Percentiles rank a stretch among this genome's conserved stretches.
Conservation (phyloP, 805 yeast genomes). For the Metschnikowia lachancei region DNA sequence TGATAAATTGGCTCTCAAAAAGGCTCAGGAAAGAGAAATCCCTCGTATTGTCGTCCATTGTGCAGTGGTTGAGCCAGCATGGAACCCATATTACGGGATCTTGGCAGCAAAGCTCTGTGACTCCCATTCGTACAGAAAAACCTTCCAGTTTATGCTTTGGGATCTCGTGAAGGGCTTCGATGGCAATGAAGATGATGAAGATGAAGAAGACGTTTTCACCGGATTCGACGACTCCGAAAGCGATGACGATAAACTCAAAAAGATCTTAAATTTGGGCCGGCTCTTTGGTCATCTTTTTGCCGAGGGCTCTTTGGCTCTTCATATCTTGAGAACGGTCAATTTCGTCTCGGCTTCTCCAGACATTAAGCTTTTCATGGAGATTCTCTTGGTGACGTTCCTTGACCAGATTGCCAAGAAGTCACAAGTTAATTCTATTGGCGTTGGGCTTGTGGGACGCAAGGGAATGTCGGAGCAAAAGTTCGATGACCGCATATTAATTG, state of each 20-base stretch:
- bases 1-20: slow-evolving; percentile 75
- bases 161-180: slow-evolving; percentile 75
- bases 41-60: slow-evolving; percentile 86
- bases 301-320: slow-evolving; percentile 71
- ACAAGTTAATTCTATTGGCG: slow-evolving; percentile 47
- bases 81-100: slow-evolving; percentile 86
- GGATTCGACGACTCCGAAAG: slow-evolving; percentile 36
- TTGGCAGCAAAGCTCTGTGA: slow-evolving; percentile 76
- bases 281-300: slow-evolving; percentile 76
- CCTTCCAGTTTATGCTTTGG: slow-evolving; percentile 89
- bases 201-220: slow-evolving; percentile 44
- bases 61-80: slow-evolving; percentile 73
- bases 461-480: slow-evolving; percentile 36
- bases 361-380: slow-evolving; percentile 66
- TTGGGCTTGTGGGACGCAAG: slow-evolving; percentile 34
- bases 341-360: slow-evolving; percentile 67
- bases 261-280: slow-evolving; percentile 70
- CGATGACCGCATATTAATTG: slow-evolving; percentile 49
- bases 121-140: slow-evolving; percentile 69
- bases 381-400: slow-evolving; percentile 64
- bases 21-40: slow-evolving; percentile 79
- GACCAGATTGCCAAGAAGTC: slow-evolving; percentile 64
- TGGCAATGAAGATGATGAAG: slow-evolving; percentile 36
- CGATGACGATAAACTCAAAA: slow-evolving; percentile 57
- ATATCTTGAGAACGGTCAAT: slow-evolving; percentile 68